Evolutionary conservation across 495 filamentous ascomycete species (phyloP).

Genomic region (Aspergillus steynii): DNA sequence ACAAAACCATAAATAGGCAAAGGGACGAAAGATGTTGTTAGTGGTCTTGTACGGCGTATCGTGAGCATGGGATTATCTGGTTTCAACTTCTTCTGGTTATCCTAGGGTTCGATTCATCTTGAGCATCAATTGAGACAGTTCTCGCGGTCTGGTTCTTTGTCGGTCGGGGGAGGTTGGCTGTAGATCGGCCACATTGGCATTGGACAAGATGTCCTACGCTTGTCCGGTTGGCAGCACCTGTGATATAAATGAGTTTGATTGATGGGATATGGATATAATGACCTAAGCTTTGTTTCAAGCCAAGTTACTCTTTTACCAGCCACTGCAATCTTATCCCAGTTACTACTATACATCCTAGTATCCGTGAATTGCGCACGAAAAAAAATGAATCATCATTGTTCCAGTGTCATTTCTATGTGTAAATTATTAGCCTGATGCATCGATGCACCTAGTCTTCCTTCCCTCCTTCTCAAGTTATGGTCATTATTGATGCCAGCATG

Average conservation of each 20-base stretch:
- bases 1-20: background rate
- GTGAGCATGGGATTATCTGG: background rate
- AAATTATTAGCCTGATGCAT: slow-evolving; percentile 3
- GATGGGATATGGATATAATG: slow-evolving; percentile 12
- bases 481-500: slow-evolving; percentile 12
- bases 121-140: background rate
- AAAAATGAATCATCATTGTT: background rate
- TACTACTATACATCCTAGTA: background rate
- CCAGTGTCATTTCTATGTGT: background rate
- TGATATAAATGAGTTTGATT: slow-evolving; percentile 8
- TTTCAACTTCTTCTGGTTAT: background rate
- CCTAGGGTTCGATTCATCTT: background rate
- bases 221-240: background rate
- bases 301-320: background rate
- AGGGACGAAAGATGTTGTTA: background rate
- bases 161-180: background rate
- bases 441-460: background rate
- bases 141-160: background rate
- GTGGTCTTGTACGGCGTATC: background rate
- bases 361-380: background rate
- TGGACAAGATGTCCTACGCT: background rate
- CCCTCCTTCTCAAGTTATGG: slow-evolving; percentile 3
- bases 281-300: slow-evolving; percentile 1
- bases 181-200: background rate
- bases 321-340: too few species aligned